A percentile compares a stretch with the other conserved stretches of the same genome.
Conservation (phyloP, 2,329 filamentous ascomycete genomes). For the Fonsecaea monophora region DNA sequence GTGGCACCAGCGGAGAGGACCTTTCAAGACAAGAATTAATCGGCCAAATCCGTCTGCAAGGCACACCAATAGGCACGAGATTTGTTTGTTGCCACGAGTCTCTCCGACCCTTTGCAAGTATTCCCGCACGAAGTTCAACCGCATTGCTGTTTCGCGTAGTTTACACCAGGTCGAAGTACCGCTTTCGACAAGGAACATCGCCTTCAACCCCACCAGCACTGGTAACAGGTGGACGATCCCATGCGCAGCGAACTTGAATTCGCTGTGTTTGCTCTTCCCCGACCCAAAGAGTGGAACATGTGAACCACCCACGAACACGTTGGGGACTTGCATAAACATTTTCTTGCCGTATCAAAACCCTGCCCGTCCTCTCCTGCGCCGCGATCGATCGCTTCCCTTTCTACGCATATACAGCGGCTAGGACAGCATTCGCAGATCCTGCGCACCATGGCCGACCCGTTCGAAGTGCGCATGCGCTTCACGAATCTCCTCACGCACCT, state of each 20-base stretch:
- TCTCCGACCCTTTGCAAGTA: background rate
- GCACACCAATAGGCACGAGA: constrained; percentile 24
- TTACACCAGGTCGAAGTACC: background rate
- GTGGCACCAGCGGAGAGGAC: background rate
- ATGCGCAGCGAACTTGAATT: background rate
- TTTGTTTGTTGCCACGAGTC: background rate
- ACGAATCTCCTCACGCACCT: constrained; percentile 87
- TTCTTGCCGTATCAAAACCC: background rate
- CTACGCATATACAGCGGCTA: no score
- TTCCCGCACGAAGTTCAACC: background rate
- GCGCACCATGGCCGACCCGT: constrained; percentile 77
- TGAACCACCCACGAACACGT: background rate
- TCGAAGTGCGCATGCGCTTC: constrained; percentile 98
- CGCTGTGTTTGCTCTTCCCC: background rate
- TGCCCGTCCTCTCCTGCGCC: background rate
- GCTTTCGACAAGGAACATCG: background rate
- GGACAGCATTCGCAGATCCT: no score
- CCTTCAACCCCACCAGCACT: background rate
- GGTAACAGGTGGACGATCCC: background rate
- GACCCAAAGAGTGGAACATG: background rate
- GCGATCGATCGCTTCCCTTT: background rate
- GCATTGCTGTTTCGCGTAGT: background rate
- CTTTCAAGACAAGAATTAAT: background rate
- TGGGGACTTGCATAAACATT: no score
- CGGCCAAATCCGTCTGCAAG: constrained; percentile 30